Base-by-base conservation (phyloP, 2,329 filamentous ascomycete genomes). In the Aureobasidium sp. region DNA sequence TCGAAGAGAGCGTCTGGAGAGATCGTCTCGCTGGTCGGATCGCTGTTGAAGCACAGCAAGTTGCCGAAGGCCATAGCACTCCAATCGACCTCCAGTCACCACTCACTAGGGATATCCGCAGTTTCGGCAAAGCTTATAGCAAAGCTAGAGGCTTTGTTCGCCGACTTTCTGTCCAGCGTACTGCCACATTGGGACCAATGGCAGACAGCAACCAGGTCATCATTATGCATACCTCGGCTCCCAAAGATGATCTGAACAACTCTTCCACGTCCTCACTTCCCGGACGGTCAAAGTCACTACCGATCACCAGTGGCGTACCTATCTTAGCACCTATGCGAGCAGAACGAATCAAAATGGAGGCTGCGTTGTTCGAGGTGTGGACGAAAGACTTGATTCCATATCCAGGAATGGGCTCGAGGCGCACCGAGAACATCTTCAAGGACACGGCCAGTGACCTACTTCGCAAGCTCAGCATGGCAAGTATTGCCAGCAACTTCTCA, bases 371-470 rank as follows among this genome's bases (percentile, higher is more conserved):
- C 17, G 90, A 96, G 66, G 85, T 96, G 1, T 97, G 92, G 88
- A 95, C 89, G 15, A 86, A 87, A 56, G 89, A 95, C 62, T 74
- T 85, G 20, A 76, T 97, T 46, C 91, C 92, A 0, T 94, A 88
- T 70, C 91, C 92, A 17, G 91, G 91, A 1, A 92, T 96, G 84
- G 83, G 83, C 36, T 79, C 74, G 73, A 84, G 75, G 74, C 86
- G 76, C 73, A 84, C 72, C 73, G 88, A 96, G 68, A 85, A 89
- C 69, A 78, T 90, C 3, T 87, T 94, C 51, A 82, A 89, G 56
- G 84, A 84, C 44, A 91, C 88, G n/a, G 89, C 92, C 13, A 91
- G 90, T 39, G 89, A 89, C 0, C 84, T 96, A 70, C 96, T 96
- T 78, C 84, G 92, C 59, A 95, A 92, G 72, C 82, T 97, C 65